A percentile compares a stretch with the other conserved stretches of the same genome.
phyloP scores from a whole-genome alignment of 768 basidiomycete species.

The Pulveroboletus ravenelii region DNA sequence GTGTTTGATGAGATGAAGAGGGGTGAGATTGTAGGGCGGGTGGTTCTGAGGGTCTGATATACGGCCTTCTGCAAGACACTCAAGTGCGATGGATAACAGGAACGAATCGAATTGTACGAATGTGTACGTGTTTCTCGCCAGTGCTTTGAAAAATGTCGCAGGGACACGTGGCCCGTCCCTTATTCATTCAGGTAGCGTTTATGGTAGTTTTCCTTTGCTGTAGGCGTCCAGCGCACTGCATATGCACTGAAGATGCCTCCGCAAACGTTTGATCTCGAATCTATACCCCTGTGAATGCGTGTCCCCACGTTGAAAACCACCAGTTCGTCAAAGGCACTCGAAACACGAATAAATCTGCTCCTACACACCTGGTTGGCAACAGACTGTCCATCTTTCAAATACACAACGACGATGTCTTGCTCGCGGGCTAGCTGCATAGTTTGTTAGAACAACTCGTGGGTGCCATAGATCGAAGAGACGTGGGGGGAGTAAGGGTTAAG shows the following conservation, averaged over 20 bases:
- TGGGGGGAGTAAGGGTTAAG: background rate
- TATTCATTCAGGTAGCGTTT: background rate
- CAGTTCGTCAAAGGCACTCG: too few species aligned
- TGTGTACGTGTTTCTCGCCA: background rate
- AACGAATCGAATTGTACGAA: too few species aligned
- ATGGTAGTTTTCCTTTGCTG: conserved; percentile 12
- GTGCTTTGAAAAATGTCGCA: background rate
- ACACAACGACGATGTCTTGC: conserved; percentile 16
- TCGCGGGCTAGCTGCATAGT: conserved; percentile 11
- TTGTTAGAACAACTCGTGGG: background rate
- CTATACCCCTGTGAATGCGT: conserved; percentile 9
- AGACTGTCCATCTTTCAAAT: conserved; percentile 20
- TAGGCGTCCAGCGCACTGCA: conserved; percentile 17
- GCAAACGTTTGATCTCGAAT: conserved; percentile 15
- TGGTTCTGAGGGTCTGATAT: conserved; percentile 19
- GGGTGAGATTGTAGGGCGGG: conserved; percentile 16
- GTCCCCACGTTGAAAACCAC: background rate
- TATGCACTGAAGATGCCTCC: conserved; percentile 10
- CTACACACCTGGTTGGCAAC: conserved; percentile 3
- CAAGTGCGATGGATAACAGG: too few species aligned
- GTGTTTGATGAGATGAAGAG: conserved; percentile 19
- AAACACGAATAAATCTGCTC: too few species aligned
- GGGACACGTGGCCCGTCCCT: too few species aligned
- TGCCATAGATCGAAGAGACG: too few species aligned
- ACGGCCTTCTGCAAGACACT: too few species aligned